Base-by-base conservation (phyloP, 345 rosid species). In the Brassica incana region DNA sequence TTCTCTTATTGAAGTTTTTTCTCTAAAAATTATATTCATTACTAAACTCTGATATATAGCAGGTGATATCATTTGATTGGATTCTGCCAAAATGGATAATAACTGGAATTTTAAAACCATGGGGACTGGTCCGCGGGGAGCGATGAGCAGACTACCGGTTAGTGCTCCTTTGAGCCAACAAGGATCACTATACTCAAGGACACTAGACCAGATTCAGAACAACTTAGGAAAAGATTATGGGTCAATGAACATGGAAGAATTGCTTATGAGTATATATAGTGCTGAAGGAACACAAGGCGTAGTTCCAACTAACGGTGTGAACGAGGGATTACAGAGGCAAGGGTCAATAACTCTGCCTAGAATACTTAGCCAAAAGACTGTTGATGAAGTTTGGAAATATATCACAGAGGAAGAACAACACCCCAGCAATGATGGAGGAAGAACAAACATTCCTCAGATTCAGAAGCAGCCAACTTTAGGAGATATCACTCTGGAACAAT, bases 241-340 rank as follows among this genome's bases (percentile, higher is more conserved):
- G 65, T 90, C 95, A 59, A 90, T 92, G 95, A 92, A 94, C 82
- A 85, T 90, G 93, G 95, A 91, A 73, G 98, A 87, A 67, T 62
- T 91, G 81, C 80, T 89, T 16, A 88, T 83, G 81, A 87, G 69
- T 72, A 84, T 88, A 76, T 85, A 79, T 89, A 91, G 54, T 73
- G 87, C 89, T n/a, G 91, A 89, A 80, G 91, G 85, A 82, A 85
- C 82, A 8, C 91, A 89, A 69, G 84, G 66, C 56, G 72, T 65
- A 29, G 50, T 36, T 35, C 43, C 69, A 65, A 35, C 48, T 65
- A 65, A 65, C 40, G 69, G 69, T 6, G 3, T 2, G 12, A 32
- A 64, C 23, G 43, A 20, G 9, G 72, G 87, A 43, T 82, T 92
- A 78, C 89, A 88, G 76, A 78, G 89, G 64, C 97, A 91, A 82